Base-by-base conservation (phyloP, 306 rosid species). In the Trifolium subterraneum region DNA sequence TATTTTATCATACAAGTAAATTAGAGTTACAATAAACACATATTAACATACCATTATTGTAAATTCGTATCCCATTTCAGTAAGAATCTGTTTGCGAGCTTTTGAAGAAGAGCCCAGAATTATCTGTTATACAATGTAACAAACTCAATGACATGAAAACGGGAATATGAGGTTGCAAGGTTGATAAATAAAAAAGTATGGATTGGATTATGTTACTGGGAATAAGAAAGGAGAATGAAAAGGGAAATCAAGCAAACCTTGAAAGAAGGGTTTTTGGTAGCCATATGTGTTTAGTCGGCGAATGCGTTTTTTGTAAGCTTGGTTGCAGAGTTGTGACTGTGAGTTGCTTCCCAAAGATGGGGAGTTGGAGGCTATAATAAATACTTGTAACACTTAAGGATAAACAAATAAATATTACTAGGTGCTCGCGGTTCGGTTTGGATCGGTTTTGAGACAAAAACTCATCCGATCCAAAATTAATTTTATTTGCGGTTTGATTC, bases 1-100 rank as follows among this genome's bases (percentile, higher is more conserved):
- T 71, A 4, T 48, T 70, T 25, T 44, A 74, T 48, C 56, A 80
- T 18, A 74, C 22, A 45, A 41, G 66, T 70, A 47, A 74, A 39
- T 31, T 51, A 65, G 36, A 52, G 10, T 52, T 36, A 36, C 39
- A 10, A 51, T 20, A 64, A 79, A 60, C 35, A 10, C 14, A 55
- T 9, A 70, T 70, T 65, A 65, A 27, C 64, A 64, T 89, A 94
- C 98, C 88, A 87, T 54, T 80, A 90, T 42, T 15, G 85, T 77
- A 82, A 94, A 94, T 60, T 87, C 89, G 25, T 86, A 87, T 66
- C 98, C 98, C 96, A 94, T 88, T 75, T 91, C 97, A 47, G 85
- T 65, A 10, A 94, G 90, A 84, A 94, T 88, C 35, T 81, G 79
- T 56, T 78, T 85, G 33, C 97, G 97, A 63, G 97, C 96, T 84